A percentile compares a stretch with the other conserved stretches of the same genome.
phyloP scores from a whole-genome alignment of 2,329 filamentous ascomycete species.

The Bipolaris gigantea region DNA sequence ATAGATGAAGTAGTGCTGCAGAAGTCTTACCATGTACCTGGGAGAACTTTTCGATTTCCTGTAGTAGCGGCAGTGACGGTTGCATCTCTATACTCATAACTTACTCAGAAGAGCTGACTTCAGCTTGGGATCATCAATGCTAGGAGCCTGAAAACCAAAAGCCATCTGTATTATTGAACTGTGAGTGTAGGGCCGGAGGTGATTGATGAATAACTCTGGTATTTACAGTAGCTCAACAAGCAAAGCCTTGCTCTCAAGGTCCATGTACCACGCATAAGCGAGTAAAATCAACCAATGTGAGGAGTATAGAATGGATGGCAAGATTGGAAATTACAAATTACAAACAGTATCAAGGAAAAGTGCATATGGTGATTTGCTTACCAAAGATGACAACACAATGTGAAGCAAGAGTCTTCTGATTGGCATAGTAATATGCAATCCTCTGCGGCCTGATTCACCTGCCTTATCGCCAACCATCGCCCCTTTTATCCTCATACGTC shows the following conservation, averaged over 20 bases:
- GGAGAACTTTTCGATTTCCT: constrained; percentile 48
- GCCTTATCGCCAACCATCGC: too few species aligned
- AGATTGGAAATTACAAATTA: too few species aligned
- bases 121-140: constrained; percentile 20
- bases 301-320: too few species aligned
- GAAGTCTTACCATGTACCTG: constrained; percentile 48
- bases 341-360: too few species aligned
- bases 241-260: constrained; percentile 60
- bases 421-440: too few species aligned
- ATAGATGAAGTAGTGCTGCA: constrained; percentile 52
- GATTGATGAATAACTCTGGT: constrained; percentile 49
- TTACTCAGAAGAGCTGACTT: constrained; percentile 19
- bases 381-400: too few species aligned
- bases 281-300: constrained; percentile 44
- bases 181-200: constrained; percentile 54
- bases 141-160: constrained; percentile 47
- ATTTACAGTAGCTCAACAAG: constrained; percentile 51
- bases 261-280: constrained; percentile 54
- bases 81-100: not conserved
- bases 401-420: too few species aligned
- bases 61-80: constrained; percentile 38
- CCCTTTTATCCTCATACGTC: too few species aligned
- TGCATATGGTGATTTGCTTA: too few species aligned
- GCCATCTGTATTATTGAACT: constrained; percentile 55
- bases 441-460: too few species aligned